Evolutionary conservation across 2,329 filamentous ascomycete genomes (phyloP).

Genomic region (Clonostachys chloroleuca): DNA sequence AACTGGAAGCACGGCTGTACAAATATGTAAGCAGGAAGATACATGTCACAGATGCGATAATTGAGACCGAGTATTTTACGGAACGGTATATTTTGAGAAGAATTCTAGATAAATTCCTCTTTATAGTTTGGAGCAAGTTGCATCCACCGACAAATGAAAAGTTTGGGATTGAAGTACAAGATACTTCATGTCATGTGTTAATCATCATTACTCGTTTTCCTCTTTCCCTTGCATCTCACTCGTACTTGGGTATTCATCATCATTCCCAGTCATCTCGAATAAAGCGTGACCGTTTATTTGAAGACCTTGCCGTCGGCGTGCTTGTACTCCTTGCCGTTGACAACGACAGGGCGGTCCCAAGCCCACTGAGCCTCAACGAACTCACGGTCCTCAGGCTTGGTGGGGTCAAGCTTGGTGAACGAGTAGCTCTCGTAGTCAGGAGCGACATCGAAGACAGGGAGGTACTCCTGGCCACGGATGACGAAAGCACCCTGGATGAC

Average conservation of each 20-base stretch:
- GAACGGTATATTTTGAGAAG: neutral
- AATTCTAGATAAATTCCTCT: neutral
- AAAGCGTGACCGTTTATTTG: slow-evolving; percentile 65
- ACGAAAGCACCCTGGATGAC: slow-evolving; percentile 92
- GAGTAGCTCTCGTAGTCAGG: slow-evolving; percentile 96
- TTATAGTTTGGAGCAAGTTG: neutral
- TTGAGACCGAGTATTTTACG: neutral
- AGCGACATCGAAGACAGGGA: slow-evolving; percentile 90
- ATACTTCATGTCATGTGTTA: slow-evolving; percentile 7
- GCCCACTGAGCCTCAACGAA: slow-evolving; percentile 85
- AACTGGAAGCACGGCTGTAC: neutral
- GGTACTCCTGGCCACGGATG: slow-evolving; percentile 83
- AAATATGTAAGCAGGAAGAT: neutral
- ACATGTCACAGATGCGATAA: neutral
- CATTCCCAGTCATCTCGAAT: slow-evolving; percentile 18
- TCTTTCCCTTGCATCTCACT: slow-evolving; percentile 4
- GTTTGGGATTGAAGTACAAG: slow-evolving; percentile 1
- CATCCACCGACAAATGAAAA: slow-evolving; percentile 3
- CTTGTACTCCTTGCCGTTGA: slow-evolving; percentile 83
- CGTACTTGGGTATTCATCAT: neutral
- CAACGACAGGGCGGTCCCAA: slow-evolving; percentile 80
- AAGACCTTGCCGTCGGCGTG: slow-evolving; percentile 96
- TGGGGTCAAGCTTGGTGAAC: slow-evolving; percentile 94
- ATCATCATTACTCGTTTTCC: slow-evolving; percentile 8
- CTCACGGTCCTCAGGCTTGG: slow-evolving; percentile 77